Evolutionary conservation across 306 rosid species (phyloP), one percentile per base, ranked within the genome.

Genomic region (Dalbergia oliveri): DNA sequence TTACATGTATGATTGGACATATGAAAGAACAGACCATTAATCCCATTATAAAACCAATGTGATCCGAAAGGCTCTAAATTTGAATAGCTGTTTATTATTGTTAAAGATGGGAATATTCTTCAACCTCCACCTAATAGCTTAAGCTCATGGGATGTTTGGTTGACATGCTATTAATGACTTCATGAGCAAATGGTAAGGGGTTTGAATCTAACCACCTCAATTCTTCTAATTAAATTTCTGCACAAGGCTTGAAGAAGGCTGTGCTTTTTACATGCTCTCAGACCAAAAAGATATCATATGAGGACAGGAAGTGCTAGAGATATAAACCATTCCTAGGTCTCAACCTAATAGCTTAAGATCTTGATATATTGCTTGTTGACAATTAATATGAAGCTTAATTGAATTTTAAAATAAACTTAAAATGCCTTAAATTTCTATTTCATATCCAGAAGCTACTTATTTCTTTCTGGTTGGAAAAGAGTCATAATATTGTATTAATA

Each of bases 401-500:
- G 16, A 5, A 5, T 67, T 66, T 66, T 37, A 31, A 77, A 11
- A 66, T 51, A 37, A 65, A 31, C 21, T 68, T 68, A 21, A 59
- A 59, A 59, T 35, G 44, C 56, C 47, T 34, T 26, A 37, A 66
- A 12, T 68, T 57, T 35, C 45, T 56, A 56, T 66, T 80, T 50
- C 12, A 31, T 45, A 54, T 33, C 13, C 13, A 31, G 11, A 43
- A 47, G 34, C 18, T 31, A 16, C 44, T 66, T 53, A 19, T 74
- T 57, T 51, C 54, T 68, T 68, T 76, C 69, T 64, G 59, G 54
- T 73, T 66, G 73, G 49, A 81, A 18, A 72, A 69, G 67, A 51
- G 19, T 33, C 31, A 23, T 65, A 78, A 68, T 21, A 70, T 77
- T 51, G 21, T 53, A 76, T 34, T 6, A 47, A 23, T 58, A 14